Conservation (phyloP, 306 rosid species). For the Vigna radiata region DNA sequence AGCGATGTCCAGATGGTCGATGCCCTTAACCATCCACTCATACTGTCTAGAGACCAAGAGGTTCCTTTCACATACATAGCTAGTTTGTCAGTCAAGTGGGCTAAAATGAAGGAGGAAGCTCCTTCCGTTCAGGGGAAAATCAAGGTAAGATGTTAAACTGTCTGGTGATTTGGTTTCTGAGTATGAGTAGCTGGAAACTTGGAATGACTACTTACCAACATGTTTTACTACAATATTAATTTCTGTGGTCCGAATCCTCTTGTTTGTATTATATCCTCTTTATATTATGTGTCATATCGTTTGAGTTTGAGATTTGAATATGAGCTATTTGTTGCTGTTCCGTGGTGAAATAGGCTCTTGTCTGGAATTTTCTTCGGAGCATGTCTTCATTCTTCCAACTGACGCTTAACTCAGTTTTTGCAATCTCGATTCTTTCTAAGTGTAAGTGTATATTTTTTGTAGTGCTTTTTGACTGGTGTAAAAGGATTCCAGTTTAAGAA, state of each 20-base stretch:
- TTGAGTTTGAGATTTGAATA: constrained; percentile 14
- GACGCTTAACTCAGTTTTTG: constrained; percentile 14
- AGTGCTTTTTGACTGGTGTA: constrained; percentile 94
- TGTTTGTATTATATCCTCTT: constrained; percentile 11
- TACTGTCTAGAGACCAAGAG: constrained; percentile 61
- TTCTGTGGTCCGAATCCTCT: constrained; percentile 9
- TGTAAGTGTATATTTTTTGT: constrained; percentile 48
- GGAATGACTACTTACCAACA: constrained; percentile 12
- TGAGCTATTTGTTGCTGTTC: constrained; percentile 2
- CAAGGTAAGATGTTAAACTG: constrained; percentile 67
- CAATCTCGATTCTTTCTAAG: constrained; percentile 27
- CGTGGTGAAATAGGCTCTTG: not conserved
- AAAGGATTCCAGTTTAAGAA: constrained; percentile 78
- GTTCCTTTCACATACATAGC: constrained; percentile 83
- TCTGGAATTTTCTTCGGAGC: constrained; percentile 21
- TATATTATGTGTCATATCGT: constrained; percentile 13
- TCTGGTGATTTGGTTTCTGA: constrained; percentile 26
- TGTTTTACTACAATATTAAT: constrained; percentile 14
- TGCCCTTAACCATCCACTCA: constrained; percentile 53
- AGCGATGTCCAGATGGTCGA: constrained; percentile 54
- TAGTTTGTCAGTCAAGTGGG: constrained; percentile 88
- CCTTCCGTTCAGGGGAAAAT: constrained; percentile 71
- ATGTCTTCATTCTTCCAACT: constrained; percentile 1
- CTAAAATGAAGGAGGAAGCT: constrained; percentile 55
- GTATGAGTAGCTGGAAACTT: constrained; percentile 6